Evolutionary conservation across 805 yeast species (phyloP), one percentile per base, ranked within the genome.

Genomic region (Kazachstania africana): DNA sequence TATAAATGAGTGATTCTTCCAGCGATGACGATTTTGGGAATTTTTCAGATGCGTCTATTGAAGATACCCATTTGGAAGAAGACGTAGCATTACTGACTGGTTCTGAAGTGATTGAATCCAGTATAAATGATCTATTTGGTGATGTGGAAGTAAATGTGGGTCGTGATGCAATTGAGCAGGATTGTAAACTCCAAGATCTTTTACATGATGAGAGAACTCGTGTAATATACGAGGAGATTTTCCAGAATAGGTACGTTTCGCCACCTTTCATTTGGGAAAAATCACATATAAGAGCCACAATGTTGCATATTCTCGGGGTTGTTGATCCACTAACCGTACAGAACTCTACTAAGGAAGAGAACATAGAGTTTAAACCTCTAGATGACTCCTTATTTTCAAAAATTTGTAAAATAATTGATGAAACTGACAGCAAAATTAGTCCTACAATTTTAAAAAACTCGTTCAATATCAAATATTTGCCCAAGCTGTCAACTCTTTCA

Each of bases 21-120:
- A 19, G 22, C 22, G 58, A 53, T 28, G 58, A 52, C 30, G 59
- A 51, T 35, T 55, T 53, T 36, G 60, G 59, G n/a, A 52, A 45
- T 27, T 55, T 55, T 30, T 53, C 56, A 14, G 58, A 53, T 38
- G 57, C 53, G 2, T 45, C 56, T 6, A 31, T 44, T 31, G 53
- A 45, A 21, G 35, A 36, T 8, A 44, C 22, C 10, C 22, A 10
- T 10, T 10, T 19, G 10, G 9, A 19, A 19, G 6, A 10, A 19
- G 10, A 6, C 9, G 22, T 6, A 19, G 22, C 10, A 19, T 19
- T 10, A 19, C n/a, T 25, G 23, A 26, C 25, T 15, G 26, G 27
- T 9, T 29, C 35, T 5, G 18, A 26, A 21, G 10, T 36, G 12
- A 15, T 29, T 8, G 24, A 19, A 10, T 23, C 15, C 8, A 24